Base-by-base conservation (phyloP, 257 asterid genomes). In the Solanum ossicruentum region DNA sequence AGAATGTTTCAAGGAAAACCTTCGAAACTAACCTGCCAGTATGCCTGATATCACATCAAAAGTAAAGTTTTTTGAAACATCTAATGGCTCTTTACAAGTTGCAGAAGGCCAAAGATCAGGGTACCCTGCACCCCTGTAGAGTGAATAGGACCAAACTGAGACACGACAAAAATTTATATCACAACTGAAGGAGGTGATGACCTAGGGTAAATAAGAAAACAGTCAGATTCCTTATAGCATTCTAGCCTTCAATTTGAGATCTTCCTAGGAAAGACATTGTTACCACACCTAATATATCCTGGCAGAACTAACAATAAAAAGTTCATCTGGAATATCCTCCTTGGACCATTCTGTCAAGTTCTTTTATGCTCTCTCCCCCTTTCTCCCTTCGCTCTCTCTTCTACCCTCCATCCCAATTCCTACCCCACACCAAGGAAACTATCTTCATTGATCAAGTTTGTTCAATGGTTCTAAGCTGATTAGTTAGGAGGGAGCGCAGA, bases 21-120 rank as follows among this genome's bases (percentile, higher is more conserved):
- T 56, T 26, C 66, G 8, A 66, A 15, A 67, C 58, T 81, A 87
- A 95, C 99, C 98, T 92, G 94, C 86, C 69, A 95, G 87, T 84
- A 95, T 90, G 88, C 97, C 97, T 72, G 93, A 85, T 82, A 95
- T 85, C 86, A 94, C 90, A 87, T 95, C 97, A 86, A 95, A 95
- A 7, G 99, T 95, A 55, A 86, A 93, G 87, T 95, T 94, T 80
- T 95, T 94, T 36, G 98, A 92, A 78, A 95, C 97, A 83, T 95
- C 99, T 86, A 95, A 88, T 32, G 99, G 99, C 89, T 95, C 98
- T 91, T 85, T 93, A 92, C 99, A 95, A 84, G 93, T 88, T 84
- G 94, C 26, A 11, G 99, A 92, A 87, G 99, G 99, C 99, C 99
- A 95, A 65, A 95, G 93, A 89, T 94, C 99, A 79, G 99, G 99